Conservation (phyloP, 73 alveolate genomes). For the Blepharisma japonicum region DNA sequence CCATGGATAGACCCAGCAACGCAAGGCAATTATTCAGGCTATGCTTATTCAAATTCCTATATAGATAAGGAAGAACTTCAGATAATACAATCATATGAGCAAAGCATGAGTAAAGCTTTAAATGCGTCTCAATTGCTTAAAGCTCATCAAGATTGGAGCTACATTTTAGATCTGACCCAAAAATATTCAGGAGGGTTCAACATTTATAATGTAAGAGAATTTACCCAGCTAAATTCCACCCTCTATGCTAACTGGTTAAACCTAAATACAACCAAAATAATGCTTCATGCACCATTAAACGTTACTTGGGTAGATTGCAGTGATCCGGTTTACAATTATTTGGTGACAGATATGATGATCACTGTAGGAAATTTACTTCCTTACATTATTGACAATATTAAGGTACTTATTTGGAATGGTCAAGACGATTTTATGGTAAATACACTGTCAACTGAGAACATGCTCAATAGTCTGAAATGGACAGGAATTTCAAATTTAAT, state of each 20-base stretch:
- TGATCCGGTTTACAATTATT: conserved; percentile 44
- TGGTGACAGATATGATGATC: conserved; percentile 56
- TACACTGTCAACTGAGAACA: conserved; percentile 59
- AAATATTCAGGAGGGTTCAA: conserved; percentile 4
- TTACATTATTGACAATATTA: conserved; percentile 31
- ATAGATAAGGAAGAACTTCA: conserved; percentile 1
- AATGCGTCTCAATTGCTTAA: background rate
- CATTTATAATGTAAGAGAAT: conserved; percentile 16
- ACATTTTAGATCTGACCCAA: background rate
- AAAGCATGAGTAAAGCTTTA: background rate
- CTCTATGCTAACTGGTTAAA: background rate
- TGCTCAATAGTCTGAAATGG: conserved; percentile 51
- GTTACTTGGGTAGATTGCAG: conserved; percentile 56
- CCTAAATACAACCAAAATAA: background rate
- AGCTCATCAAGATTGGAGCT: background rate
- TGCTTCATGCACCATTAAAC: conserved; percentile 38
- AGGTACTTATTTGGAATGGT: conserved; percentile 54
- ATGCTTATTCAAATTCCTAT: background rate
- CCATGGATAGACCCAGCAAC: conserved; percentile 22
- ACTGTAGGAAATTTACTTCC: conserved; percentile 41
- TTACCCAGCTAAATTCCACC: background rate
- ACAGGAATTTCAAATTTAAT: conserved; percentile 37
- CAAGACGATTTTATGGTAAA: conserved; percentile 64
- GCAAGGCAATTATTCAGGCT: conserved; percentile 22
- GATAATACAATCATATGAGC: background rate